Evolutionary conservation across 2,329 filamentous ascomycete species (phyloP), one percentile per base, ranked within the genome.

Genomic region (Scytalidium lignicola): DNA sequence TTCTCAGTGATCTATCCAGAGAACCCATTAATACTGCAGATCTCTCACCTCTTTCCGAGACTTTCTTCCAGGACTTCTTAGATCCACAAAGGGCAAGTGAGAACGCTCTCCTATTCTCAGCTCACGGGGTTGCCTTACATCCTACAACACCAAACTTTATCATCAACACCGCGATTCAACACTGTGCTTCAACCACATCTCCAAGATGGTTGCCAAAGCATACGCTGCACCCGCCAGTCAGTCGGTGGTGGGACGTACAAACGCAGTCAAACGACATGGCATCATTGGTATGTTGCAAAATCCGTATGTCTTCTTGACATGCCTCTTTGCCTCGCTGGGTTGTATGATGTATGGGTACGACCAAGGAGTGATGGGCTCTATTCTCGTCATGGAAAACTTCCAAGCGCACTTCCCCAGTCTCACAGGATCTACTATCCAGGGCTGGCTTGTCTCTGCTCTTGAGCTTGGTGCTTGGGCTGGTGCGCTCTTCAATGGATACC

Each of bases 281-380:
- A 47, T 70, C 37, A 48, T 59, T 43, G 68, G 68, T 49, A 69
- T 70, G 63, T 51, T 70, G 10, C 64, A 66, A 53, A 70, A 70
- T 53, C 67, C 67, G 2, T 70, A 68, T 53, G 68, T 70, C 43
- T 67, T 65, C 57, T 55, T 63, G 59, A 69, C 67, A 41, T 65
- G 60, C 49, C 48, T 59, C 28, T 70, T 68, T 18, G 65, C 62
- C 18, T 57, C 51, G 10, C 45, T 57, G 4, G 56, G 56, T 13
- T 56, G 56, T 37, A 55, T 56, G 43, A 66, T 65, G 51, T 58
- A 65, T 45, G 64, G 65, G 41, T 66, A 67, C 45, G 65, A 67
- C 43, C 63, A 67, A 47, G 65, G 65, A 51, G 65, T 66, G 23
- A 66, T 67, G 61, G 49, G 57, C 3, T 61, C 60, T n/a, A 51